phyloP scores from a whole-genome alignment of 352 stramenopile genomes.

The Globisporangium radiosum region DNA sequence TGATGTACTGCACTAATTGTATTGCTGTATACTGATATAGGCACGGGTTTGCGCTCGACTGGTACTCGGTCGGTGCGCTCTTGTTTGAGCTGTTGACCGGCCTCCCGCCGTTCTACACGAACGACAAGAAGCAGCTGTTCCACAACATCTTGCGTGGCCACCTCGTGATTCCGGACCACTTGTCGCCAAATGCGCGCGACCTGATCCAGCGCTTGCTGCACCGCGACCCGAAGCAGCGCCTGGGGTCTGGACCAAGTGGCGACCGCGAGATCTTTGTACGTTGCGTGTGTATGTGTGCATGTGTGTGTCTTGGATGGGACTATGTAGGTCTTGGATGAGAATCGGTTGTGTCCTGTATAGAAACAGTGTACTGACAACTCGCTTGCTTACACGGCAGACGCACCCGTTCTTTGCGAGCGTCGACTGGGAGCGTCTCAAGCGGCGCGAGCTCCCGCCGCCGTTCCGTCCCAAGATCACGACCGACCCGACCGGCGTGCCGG shows the following conservation, averaged over 20 bases:
- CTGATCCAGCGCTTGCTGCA: slow-evolving; percentile 76
- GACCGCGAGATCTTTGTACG: slow-evolving; percentile 81
- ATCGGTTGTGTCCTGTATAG: background rate
- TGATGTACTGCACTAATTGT: too few species aligned
- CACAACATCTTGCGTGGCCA: slow-evolving; percentile 85
- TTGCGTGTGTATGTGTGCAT: background rate
- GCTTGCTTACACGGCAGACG: slow-evolving; percentile 18
- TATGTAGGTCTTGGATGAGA: background rate
- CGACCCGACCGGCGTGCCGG: slow-evolving; percentile 61
- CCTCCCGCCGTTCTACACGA: slow-evolving; percentile 82
- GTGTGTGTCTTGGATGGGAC: background rate
- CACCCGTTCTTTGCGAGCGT: slow-evolving; percentile 81
- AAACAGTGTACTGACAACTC: too few species aligned
- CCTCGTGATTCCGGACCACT: slow-evolving; percentile 72
- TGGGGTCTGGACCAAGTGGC: slow-evolving; percentile 63
- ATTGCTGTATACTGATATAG: slow-evolving; percentile 5
- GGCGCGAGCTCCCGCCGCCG: slow-evolving; percentile 68
- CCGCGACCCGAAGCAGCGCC: slow-evolving; percentile 73
- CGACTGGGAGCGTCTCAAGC: slow-evolving; percentile 81
- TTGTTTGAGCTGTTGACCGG: slow-evolving; percentile 81
- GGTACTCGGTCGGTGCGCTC: slow-evolving; percentile 77
- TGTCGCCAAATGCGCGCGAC: slow-evolving; percentile 68
- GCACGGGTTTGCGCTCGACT: slow-evolving; percentile 80
- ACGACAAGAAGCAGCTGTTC: slow-evolving; percentile 88
- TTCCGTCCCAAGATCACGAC: slow-evolving; percentile 81